Base-by-base conservation (phyloP, 2,329 filamentous ascomycete species). In the Nemania serpens region DNA sequence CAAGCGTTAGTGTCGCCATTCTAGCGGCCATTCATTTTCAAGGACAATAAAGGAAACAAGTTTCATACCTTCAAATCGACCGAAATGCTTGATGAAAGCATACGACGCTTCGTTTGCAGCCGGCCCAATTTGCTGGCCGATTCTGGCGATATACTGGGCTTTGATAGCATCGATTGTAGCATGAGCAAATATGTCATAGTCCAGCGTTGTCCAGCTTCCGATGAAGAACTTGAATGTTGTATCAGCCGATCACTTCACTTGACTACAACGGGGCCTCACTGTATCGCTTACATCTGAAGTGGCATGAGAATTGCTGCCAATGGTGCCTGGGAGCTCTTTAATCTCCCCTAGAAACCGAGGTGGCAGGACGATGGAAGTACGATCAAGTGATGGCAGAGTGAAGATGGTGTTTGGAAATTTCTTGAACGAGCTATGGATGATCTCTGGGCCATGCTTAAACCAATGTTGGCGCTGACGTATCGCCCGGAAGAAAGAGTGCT, bases 91-190 rank as follows among this genome's bases (percentile, higher is more conserved):
- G 17, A 34, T 46, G 43, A 63, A 61, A 12, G 57, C 61, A 48
- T 58, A 58, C 2, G 33, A 3, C 2, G 51, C 48, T 20, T 63
- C 61, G 10, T 58, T 25, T 2, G 52, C 20, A 15, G 50, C 58
- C 1, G 57, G 53, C n/a, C 34, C 57, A n/a, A 63, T 41, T 29
- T 63, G 61, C 17, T 60, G 61, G 39, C 54, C 45, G 15, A 63
- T 45, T 45, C 42, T 63, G 29, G 58, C 15, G n/a, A 63, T 61
- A 41, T 63, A 63, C 20, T 63, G 61, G 7, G 61, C 42, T n/a
- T 45, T 25, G 34, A 63, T 55, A 2, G 61, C 53, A 15, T 60
- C 53, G 36, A 63, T 42, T 13, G 42, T 63, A 11, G 51, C n/a
- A 47, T 59, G 56, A 10, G 11, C 39, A 36, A 63, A 63, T n/a